Conservation (phyloP, 2,329 filamentous ascomycete species). For the Colletotrichum limetticola region DNA sequence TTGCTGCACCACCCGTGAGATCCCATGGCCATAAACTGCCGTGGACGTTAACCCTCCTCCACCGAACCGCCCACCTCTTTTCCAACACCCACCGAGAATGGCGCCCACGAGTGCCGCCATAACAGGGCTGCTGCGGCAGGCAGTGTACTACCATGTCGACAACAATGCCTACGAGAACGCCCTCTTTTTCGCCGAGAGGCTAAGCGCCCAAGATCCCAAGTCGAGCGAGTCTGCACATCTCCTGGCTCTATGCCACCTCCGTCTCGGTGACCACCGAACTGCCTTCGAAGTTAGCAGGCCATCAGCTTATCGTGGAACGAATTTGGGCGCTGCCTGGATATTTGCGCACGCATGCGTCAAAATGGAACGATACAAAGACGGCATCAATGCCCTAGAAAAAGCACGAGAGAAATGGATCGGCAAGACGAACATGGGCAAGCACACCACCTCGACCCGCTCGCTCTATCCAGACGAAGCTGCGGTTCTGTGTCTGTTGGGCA, state of each 20-base stretch:
- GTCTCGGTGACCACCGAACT: conserved; percentile 83
- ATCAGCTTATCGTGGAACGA: conserved; percentile 74
- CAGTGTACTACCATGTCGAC: conserved; percentile 80
- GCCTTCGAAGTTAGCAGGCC: conserved; percentile 86
- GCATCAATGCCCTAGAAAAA: conserved; percentile 86
- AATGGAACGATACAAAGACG: conserved; percentile 82
- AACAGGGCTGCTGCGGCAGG: conserved; percentile 65
- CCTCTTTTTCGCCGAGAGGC: conserved; percentile 90
- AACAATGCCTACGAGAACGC: conserved; percentile 91
- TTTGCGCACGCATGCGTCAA: conserved; percentile 90
- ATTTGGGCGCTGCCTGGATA: conserved; percentile 89
- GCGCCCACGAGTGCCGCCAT: conserved; percentile 62
- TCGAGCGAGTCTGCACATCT: conserved; percentile 85
- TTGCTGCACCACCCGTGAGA: conserved; percentile 6
- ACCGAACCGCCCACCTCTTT: conserved; percentile 13
- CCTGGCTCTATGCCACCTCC: conserved; percentile 84
- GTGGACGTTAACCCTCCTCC: conserved; percentile 31
- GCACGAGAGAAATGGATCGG: conserved; percentile 79
- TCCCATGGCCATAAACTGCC: conserved; percentile 30
- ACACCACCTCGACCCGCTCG: conserved; percentile 79
- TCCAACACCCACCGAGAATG: conserved; percentile 50
- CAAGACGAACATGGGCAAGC: conserved; percentile 83
- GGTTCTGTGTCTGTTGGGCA: conserved; percentile 85
- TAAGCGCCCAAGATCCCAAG: conserved; percentile 85
- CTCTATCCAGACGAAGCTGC: conserved; percentile 85